These are phyloP conservation scores for Aspergillus piperis DNA, from an alignment of 2,329 filamentous ascomycete species.

Conservation along the genomic window DNA sequence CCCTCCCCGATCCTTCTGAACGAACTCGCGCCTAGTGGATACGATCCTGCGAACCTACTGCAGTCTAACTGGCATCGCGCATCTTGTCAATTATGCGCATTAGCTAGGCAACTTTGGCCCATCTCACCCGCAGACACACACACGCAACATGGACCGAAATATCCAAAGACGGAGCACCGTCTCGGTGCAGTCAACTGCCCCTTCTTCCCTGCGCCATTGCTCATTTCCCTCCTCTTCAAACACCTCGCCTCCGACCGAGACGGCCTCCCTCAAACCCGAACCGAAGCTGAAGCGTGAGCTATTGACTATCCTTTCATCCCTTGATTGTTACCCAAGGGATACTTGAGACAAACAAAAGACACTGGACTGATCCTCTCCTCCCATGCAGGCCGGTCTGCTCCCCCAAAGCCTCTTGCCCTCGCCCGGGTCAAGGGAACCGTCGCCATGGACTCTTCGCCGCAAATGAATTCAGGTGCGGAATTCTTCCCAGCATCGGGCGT, in stretches of 20 bases:
- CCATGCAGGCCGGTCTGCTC: constrained; percentile 24
- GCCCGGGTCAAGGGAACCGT: constrained; percentile 33
- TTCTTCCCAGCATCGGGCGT: not conserved
- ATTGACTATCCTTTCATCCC: constrained; percentile 1
- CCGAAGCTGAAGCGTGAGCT: constrained; percentile 28
- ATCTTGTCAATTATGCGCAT: constrained; percentile 31
- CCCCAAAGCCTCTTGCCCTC: constrained; percentile 32
- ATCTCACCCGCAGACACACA: constrained; percentile 14
- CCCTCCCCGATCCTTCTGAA: constrained; percentile 10
- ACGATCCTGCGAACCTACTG: constrained; percentile 19
- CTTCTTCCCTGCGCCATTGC: constrained; percentile 25
- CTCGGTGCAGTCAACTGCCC: constrained; percentile 25
- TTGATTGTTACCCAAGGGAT: constrained; percentile 14
- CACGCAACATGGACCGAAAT: constrained; percentile 29
- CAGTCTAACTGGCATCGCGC: constrained; percentile 24
- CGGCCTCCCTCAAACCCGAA: constrained; percentile 22
- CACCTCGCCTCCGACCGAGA: constrained; percentile 18
- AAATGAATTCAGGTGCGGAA: constrained; percentile 23
- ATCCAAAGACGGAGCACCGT: constrained; percentile 28
- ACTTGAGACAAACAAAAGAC: not conserved
- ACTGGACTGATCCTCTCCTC: constrained; percentile 11
- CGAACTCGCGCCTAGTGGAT: constrained; percentile 16
- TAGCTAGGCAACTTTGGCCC: constrained; percentile 14
- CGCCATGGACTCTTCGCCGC: constrained; percentile 36
- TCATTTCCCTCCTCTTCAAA: constrained; percentile 27